Evolutionary conservation across 2,329 filamentous ascomycete species (phyloP).

Genomic region (Xylaria arbuscula): DNA sequence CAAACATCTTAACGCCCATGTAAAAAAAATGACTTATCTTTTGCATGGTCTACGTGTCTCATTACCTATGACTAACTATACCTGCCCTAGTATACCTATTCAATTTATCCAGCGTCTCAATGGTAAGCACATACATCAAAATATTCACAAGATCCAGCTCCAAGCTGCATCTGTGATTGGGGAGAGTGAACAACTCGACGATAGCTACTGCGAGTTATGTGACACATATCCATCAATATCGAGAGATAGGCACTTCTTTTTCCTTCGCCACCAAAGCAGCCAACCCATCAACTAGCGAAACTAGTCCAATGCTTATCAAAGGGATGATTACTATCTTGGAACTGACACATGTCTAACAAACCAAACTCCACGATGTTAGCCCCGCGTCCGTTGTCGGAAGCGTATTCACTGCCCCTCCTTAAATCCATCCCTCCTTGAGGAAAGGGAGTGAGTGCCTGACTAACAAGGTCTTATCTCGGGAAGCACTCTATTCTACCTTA

Average conservation of each 20-base stretch:
- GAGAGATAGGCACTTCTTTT: not conserved
- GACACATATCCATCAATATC: not conserved
- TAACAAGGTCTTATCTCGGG: slow-evolving; percentile 16
- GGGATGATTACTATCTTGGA: not conserved
- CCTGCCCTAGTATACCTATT: too few species aligned
- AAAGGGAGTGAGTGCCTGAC: not conserved
- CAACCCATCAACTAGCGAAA: slow-evolving; percentile 1
- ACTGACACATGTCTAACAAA: not conserved
- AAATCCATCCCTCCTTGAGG: slow-evolving; percentile 28
- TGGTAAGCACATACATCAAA: not conserved
- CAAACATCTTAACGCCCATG: too few species aligned
- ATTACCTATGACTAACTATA: too few species aligned
- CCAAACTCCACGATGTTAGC: slow-evolving; percentile 19
- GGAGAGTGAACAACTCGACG: not conserved
- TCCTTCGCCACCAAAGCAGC: not conserved
- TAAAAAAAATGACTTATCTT: too few species aligned
- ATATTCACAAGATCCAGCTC: not conserved
- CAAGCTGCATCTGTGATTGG: not conserved
- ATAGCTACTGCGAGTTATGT: not conserved
- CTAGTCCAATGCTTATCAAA: slow-evolving; percentile 24
- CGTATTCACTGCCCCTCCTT: not conserved
- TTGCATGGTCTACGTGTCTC: not conserved
- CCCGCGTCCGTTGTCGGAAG: slow-evolving; percentile 41
- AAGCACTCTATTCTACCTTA: not conserved
- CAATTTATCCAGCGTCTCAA: too few species aligned